Percentiles rank a stretch among this genome's conserved stretches.
Conservation (phyloP, 495 filamentous ascomycete genomes). For the Staphylotrichum tortipilum region DNA sequence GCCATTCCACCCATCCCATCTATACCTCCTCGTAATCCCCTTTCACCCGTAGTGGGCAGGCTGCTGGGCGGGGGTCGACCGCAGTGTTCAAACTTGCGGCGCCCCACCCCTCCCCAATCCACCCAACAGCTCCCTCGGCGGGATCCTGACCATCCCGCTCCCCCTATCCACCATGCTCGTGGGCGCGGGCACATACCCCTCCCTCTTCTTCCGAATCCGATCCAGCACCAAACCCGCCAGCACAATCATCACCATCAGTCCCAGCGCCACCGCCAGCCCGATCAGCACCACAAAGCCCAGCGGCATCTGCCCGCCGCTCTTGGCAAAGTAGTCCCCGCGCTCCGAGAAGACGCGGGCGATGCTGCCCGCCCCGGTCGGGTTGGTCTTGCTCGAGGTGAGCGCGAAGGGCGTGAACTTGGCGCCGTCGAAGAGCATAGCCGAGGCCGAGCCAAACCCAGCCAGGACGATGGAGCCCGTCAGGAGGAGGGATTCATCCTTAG, state of each 20-base stretch:
- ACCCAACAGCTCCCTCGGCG: conserved; percentile 71
- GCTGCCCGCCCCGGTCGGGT: conserved; percentile 61
- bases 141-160: conserved; percentile 68
- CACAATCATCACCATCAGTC: conserved; percentile 80
- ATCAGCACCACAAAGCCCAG: conserved; percentile 86
- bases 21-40: neutral
- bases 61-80: neutral
- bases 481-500: conserved; percentile 61
- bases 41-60: too few species aligned
- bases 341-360: conserved; percentile 73
- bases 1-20: neutral
- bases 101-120: conserved; percentile 32
- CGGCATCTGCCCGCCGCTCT: conserved; percentile 45
- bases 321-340: conserved; percentile 56
- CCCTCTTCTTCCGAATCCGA: conserved; percentile 69
- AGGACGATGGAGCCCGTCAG: conserved; percentile 72
- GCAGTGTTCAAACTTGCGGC: conserved; percentile 32
- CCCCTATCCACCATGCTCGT: conserved; percentile 65
- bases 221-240: conserved; percentile 75
- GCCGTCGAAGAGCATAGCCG: conserved; percentile 80
- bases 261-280: conserved; percentile 81
- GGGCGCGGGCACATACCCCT: conserved; percentile 79
- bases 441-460: conserved; percentile 65
- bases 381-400: too few species aligned
- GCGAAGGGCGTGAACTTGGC: conserved; percentile 67